Percentiles rank a stretch among this genome's conserved stretches.
Conservation (phyloP, 2,329 filamentous ascomycete genomes). For the Cordyceps militaris region DNA sequence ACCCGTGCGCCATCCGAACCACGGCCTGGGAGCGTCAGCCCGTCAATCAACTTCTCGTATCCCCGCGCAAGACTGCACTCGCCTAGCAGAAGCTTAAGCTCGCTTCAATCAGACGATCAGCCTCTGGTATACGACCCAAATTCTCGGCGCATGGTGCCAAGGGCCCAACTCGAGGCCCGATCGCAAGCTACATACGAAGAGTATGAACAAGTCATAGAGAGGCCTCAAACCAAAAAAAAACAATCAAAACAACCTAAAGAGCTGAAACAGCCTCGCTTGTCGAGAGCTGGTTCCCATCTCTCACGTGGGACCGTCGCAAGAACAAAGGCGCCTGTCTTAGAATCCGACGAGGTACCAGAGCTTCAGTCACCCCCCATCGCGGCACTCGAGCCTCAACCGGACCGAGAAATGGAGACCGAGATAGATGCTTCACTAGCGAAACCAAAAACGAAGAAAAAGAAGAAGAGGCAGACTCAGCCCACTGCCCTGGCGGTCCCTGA, state of each 20-base stretch:
- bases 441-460: conserved; percentile 12
- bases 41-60: conserved; percentile 54
- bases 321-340: conserved; percentile 41
- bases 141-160: conserved; percentile 54
- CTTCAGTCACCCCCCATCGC: neutral
- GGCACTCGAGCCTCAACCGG: neutral
- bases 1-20: conserved; percentile 24
- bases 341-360: conserved; percentile 21
- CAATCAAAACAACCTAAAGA: conserved; percentile 31
- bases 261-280: conserved; percentile 31
- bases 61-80: conserved; percentile 40
- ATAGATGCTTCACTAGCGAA: neutral
- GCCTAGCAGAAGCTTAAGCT: conserved; percentile 16
- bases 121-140: conserved; percentile 58
- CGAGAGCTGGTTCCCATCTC: conserved; percentile 38
- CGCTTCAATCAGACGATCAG: conserved; percentile 24
- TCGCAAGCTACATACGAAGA: conserved; percentile 32
- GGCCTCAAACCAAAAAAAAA: neutral
- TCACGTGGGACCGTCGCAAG: conserved; percentile 48
- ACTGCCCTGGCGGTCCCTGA: neutral
- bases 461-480: conserved; percentile 4
- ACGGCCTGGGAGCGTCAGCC: conserved; percentile 39
- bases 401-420: conserved; percentile 4
- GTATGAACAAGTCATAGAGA: neutral
- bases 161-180: conserved; percentile 33